Conservation (phyloP, 768 basidiomycete species). For the Podaxis mareebaensis region DNA sequence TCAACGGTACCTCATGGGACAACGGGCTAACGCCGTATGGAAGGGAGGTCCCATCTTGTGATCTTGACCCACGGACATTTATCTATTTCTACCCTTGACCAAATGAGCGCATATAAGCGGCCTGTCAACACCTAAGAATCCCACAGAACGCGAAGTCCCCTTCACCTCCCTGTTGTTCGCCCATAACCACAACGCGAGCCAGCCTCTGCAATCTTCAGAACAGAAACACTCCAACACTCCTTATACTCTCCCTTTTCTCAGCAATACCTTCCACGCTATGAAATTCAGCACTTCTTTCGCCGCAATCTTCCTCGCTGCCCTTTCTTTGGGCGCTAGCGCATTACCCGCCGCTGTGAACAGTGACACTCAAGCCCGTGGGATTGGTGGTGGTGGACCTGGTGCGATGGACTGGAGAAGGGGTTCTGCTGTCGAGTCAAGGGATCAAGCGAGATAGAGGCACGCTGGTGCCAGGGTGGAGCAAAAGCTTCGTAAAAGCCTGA, state of each 20-base stretch:
- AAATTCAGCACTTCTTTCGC: constrained; percentile 1
- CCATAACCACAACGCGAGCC: background rate
- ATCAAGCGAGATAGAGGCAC: background rate
- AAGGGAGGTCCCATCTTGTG: constrained; percentile 7
- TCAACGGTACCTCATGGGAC: constrained; percentile 15
- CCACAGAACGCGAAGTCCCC: constrained; percentile 1
- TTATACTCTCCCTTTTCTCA: background rate
- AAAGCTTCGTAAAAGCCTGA: background rate
- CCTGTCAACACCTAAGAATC: constrained; percentile 9
- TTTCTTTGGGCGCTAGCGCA: constrained; percentile 10
- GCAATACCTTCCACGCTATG: background rate
- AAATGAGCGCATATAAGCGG: constrained; percentile 9
- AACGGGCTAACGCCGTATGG: constrained; percentile 13
- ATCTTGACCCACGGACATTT: constrained; percentile 11
- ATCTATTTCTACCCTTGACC: constrained; percentile 11
- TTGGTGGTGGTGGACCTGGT: background rate
- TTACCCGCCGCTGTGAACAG: background rate
- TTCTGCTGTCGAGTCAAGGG: background rate
- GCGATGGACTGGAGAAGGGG: background rate
- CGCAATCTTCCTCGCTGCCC: constrained; percentile 1
- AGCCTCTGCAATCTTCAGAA: background rate
- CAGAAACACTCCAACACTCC: background rate
- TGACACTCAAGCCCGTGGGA: background rate
- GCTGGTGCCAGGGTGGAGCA: background rate
- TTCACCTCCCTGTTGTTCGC: background rate